These are phyloP conservation scores for Cladochytrium replicatum DNA, from an alignment of 192 early-diverging fungal species.

Conservation along the genomic window DNA sequence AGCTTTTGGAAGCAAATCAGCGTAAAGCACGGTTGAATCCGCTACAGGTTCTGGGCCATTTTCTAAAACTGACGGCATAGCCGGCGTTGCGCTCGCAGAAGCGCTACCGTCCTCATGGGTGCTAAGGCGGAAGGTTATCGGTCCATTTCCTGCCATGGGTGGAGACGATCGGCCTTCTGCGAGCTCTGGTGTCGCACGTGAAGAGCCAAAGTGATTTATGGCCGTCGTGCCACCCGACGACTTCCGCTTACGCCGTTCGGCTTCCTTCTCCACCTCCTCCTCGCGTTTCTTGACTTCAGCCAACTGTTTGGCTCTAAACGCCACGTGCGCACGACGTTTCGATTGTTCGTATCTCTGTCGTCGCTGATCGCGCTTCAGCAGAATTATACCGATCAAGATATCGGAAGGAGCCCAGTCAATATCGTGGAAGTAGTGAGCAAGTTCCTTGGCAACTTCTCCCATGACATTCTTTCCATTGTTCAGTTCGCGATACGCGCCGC, in stretches of 20 bases:
- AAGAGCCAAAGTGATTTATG: background rate
- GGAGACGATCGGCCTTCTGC: no score
- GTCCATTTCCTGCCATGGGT: no score
- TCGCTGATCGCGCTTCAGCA: slow-evolving; percentile 35
- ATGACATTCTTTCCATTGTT: slow-evolving; percentile 18
- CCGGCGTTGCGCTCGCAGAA: background rate
- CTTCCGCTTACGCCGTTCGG: background rate
- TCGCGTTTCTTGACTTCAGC: background rate
- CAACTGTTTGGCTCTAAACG: background rate
- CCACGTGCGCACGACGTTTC: background rate
- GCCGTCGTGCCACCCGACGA: background rate
- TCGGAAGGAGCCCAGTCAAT: slow-evolving; percentile 41
- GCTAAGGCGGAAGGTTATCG: background rate
- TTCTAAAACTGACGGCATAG: background rate
- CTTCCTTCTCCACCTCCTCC: background rate
- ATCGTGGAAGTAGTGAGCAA: slow-evolving; percentile 27
- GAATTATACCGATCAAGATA: slow-evolving; percentile 29
- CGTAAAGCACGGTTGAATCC: background rate
- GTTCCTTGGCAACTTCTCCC: slow-evolving; percentile 13
- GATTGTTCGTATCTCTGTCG: background rate
- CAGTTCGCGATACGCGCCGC: background rate
- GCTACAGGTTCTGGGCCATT: background rate
- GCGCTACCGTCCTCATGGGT: background rate
- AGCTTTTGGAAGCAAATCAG: background rate
- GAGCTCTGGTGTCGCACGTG: no score